Conservation (phyloP, 768 basidiomycete genomes). For the Tephrocybe rancida region DNA sequence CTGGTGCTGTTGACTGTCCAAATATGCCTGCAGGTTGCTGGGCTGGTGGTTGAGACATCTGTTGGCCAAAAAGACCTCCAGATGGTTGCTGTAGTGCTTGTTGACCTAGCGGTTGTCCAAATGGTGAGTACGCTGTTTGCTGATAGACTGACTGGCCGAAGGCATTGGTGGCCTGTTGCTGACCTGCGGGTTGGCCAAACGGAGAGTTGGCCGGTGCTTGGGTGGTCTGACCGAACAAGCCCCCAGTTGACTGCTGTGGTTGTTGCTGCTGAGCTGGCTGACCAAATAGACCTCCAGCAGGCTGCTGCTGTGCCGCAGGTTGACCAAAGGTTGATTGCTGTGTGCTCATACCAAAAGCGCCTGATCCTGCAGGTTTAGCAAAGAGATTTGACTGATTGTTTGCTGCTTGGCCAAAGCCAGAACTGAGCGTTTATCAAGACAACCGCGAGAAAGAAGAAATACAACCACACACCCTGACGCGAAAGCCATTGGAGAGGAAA, state of each 20-base stretch:
- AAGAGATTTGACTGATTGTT: conserved; percentile 33
- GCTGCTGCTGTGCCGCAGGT: conserved; percentile 26
- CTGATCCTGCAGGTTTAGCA: conserved; percentile 29
- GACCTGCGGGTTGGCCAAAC: conserved; percentile 33
- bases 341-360: conserved; percentile 22
- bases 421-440: not conserved
- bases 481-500: conserved; percentile 11
- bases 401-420: conserved; percentile 3
- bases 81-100: conserved; percentile 30
- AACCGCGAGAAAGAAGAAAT: not conserved
- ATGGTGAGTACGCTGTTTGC: not conserved
- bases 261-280: conserved; percentile 26
- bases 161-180: conserved; percentile 18
- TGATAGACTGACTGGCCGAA: not conserved
- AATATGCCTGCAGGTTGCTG: conserved; percentile 16
- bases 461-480: conserved; percentile 8
- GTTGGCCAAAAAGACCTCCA: conserved; percentile 25
- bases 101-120: conserved; percentile 36
- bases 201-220: conserved; percentile 10
- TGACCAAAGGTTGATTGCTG: conserved; percentile 33
- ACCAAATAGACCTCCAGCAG: conserved; percentile 30
- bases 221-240: conserved; percentile 30
- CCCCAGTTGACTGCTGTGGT: conserved; percentile 17
- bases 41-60: conserved; percentile 21
- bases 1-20: conserved; percentile 22